Conservation (phyloP, 768 basidiomycete species). For the Imleria badia region DNA sequence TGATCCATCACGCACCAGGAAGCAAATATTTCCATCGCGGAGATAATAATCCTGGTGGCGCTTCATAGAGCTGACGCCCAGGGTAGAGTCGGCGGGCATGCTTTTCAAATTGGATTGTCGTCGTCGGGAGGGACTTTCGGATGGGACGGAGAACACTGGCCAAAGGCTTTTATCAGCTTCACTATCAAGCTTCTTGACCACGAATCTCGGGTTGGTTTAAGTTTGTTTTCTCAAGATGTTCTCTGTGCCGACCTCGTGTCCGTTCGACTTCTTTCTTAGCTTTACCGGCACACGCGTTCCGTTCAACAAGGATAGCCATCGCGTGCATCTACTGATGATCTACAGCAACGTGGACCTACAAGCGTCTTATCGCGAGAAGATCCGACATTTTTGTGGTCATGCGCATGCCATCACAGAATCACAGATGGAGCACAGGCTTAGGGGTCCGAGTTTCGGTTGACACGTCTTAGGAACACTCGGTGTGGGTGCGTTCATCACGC, state of each 20-base stretch:
- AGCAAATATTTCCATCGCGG: slow-evolving; percentile 50
- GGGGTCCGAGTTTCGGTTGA: background rate
- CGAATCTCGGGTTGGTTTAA: background rate
- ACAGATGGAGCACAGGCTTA: background rate
- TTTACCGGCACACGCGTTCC: background rate
- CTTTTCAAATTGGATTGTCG: background rate
- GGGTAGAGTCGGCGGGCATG: background rate
- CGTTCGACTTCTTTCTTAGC: slow-evolving; percentile 2
- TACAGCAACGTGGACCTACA: slow-evolving; percentile 26
- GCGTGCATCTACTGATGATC: background rate
- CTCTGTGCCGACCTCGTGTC: slow-evolving; percentile 8
- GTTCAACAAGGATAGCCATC: background rate
- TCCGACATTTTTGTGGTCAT: slow-evolving; percentile 4
- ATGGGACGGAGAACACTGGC: too few relatives aligned
- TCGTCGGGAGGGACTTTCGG: background rate
- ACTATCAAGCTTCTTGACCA: slow-evolving; percentile 4
- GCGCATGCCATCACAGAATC: background rate
- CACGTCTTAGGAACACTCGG: background rate
- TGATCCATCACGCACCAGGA: slow-evolving; percentile 51
- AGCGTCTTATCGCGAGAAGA: slow-evolving; percentile 17
- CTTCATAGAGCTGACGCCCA: slow-evolving; percentile 19
- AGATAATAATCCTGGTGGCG: slow-evolving; percentile 47
- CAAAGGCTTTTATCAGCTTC: slow-evolving; percentile 20
- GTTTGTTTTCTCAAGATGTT: slow-evolving; percentile 19
- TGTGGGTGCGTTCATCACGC: background rate